Evolutionary conservation across 2,329 filamentous ascomycete genomes (phyloP).

Genomic region (Dryadomyces quercivorus): DNA sequence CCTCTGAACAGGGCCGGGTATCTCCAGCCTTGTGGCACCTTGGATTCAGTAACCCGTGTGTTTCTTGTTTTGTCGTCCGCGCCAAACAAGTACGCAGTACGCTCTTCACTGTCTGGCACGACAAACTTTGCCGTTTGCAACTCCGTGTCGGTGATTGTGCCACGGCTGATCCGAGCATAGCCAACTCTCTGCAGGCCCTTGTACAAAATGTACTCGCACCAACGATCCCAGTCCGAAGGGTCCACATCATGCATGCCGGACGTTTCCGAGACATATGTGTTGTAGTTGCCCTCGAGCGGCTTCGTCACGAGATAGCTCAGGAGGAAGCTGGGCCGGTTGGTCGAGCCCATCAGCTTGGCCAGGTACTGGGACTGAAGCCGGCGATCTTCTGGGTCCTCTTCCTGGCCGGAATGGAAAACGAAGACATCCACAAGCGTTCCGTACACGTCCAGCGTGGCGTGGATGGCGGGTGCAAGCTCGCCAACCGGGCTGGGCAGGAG

Average conservation of each 20-base stretch:
- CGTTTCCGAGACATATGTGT: constrained; percentile 76
- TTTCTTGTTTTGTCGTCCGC: constrained; percentile 42
- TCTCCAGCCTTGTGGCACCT: constrained; percentile 63
- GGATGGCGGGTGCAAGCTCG: constrained; percentile 88
- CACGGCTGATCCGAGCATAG: constrained; percentile 79
- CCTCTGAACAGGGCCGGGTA: constrained; percentile 82
- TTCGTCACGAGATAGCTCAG: constrained; percentile 88
- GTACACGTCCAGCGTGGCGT: constrained; percentile 91
- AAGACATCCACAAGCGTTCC: constrained; percentile 85
- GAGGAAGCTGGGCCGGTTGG: constrained; percentile 67
- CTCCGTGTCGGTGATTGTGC: constrained; percentile 94
- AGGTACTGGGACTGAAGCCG: constrained; percentile 79
- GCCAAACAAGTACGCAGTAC: constrained; percentile 37
- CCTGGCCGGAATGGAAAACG: constrained; percentile 97
- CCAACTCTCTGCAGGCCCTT: constrained; percentile 76
- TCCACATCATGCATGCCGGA: constrained; percentile 97
- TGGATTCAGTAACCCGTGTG: constrained; percentile 49
- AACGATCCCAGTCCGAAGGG: constrained; percentile 83
- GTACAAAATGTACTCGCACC: constrained; percentile 98
- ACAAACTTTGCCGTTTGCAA: constrained; percentile 94
- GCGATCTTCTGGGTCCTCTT: constrained; percentile 89
- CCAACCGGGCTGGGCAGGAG: constrained; percentile 86
- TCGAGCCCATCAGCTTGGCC: constrained; percentile 74
- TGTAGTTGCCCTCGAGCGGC: constrained; percentile 87
- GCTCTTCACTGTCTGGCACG: constrained; percentile 48